These are phyloP conservation scores for Peronosclerospora sorghi DNA, from an alignment of 352 stramenopile genomes.

Conservation along the genomic window DNA sequence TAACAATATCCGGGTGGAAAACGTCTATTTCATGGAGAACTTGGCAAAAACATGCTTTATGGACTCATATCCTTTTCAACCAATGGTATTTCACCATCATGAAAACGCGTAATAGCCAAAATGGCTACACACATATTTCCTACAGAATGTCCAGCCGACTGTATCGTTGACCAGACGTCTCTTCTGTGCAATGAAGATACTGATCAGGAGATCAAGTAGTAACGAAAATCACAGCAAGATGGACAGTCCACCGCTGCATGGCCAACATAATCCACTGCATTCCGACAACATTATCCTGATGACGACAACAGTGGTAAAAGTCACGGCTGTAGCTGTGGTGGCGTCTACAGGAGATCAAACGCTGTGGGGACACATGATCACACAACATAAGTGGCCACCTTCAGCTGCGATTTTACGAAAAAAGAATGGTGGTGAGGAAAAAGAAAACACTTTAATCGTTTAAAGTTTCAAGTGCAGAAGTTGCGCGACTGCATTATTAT, in stretches of 20 bases:
- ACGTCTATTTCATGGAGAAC: too few relatives aligned
- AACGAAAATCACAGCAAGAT: constrained; percentile 29
- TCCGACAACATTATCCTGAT: constrained; percentile 68
- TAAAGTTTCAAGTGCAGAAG: too few relatives aligned
- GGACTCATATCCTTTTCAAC: too few relatives aligned
- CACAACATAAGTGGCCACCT: constrained; percentile 47
- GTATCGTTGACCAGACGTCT: constrained; percentile 47
- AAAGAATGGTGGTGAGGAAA: constrained; percentile 10
- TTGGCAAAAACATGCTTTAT: too few relatives aligned
- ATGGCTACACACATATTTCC: constrained; percentile 81
- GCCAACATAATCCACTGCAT: constrained; percentile 21
- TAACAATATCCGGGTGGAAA: too few relatives aligned
- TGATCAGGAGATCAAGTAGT: constrained; percentile 13
- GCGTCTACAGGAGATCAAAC: constrained; percentile 63
- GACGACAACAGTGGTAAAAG: constrained; percentile 40
- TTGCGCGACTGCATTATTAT: too few relatives aligned
- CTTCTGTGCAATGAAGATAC: constrained; percentile 26
- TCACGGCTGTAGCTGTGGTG: constrained; percentile 48
- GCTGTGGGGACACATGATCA: constrained; percentile 54
- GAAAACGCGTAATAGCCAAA: constrained; percentile 88
- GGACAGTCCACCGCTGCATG: constrained; percentile 9
- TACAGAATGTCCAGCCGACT: constrained; percentile 68
- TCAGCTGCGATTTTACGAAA: constrained; percentile 1
- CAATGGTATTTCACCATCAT: constrained; percentile 79
- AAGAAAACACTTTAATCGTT: constrained; percentile 24